Evolutionary conservation across 1,139 yeast genomes (phyloP), one percentile per base, ranked within the genome.

Genomic region (Protomyces pachydermus): DNA sequence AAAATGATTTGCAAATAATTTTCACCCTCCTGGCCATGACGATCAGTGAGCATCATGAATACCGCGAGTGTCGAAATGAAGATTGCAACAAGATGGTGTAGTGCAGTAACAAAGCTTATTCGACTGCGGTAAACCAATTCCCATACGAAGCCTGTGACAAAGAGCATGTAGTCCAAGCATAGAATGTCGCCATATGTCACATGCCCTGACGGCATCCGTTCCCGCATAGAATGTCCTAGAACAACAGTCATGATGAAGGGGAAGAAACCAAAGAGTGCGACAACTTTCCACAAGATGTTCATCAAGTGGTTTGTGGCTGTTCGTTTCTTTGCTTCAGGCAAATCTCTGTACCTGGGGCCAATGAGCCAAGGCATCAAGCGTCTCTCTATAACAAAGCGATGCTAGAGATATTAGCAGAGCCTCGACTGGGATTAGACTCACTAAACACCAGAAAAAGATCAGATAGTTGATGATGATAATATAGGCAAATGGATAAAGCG

Each of bases 181-280:
- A 54, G 39, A 18, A 54, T 14, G 25, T 54, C 58, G 2, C 58
- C 58, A 25, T 54, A 54, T 3, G 58, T 54, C 23, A 54, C 51
- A 28, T 42, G 45, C 23, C 58, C 58, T 5, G 45, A 54, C n/a
- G 58, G 45, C 25, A 54, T 14, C 38, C 46, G 35, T 37, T 46
- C 46, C 10, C 46, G 45, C 39, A 34, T 18, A 0, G 58, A 35
- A n/a, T 54, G 45, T 1, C 42, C 58, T 14, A 54, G 51, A 3
- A 54, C n/a, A 12, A 54, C 58, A 14, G 58, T 54, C 58, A 54
- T 54, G 58, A 54, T 54, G 51, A 42, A 54, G 8, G 58, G 58
- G 28, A 39, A 42, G 38, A 54, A 48, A 16, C 58, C 58, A 32
- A 54, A 54, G n/a, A 54, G 18, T 4, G 58, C 45, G 4, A 51